These are phyloP conservation scores for Eucalyptus viminalis DNA, from an alignment of 345 rosid genomes.

Conservation along the genomic window DNA sequence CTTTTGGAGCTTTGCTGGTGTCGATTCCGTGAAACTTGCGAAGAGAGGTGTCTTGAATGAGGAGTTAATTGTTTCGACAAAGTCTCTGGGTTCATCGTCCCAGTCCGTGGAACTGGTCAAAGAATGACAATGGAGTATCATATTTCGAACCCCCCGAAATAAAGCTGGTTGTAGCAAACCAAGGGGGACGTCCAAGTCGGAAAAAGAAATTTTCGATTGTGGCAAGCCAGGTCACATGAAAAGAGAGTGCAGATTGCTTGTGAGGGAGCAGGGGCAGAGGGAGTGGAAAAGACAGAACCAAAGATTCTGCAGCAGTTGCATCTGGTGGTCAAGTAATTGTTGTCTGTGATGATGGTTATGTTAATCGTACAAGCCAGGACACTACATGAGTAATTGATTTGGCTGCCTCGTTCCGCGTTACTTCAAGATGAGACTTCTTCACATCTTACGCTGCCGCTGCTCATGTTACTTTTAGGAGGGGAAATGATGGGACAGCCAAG, in stretches of 20 bases:
- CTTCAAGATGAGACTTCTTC: not conserved
- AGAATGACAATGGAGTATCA: not conserved
- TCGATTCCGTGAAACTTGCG: not conserved
- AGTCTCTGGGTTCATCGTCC: not conserved
- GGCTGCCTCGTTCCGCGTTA: not conserved
- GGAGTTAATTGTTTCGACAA: not conserved
- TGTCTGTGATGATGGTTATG: not conserved
- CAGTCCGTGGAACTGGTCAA: not conserved
- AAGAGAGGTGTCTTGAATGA: not conserved
- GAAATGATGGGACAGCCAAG: not conserved
- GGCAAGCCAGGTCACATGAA: not conserved
- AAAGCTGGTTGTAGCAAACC: not conserved
- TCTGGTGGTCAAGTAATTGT: not conserved
- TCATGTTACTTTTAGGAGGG: not conserved
- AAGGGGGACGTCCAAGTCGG: not conserved
- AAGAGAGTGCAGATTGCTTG: not conserved
- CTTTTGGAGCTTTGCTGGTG: not conserved
- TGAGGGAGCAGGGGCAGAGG: not conserved
- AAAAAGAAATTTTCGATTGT: not conserved
- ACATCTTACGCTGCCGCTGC: not conserved
- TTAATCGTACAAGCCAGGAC: not conserved
- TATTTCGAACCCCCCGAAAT: not conserved
- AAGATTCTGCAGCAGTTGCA: not conserved
- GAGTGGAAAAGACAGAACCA: not conserved
- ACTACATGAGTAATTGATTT: not conserved